A percentile compares a stretch with the other conserved stretches of the same genome.
phyloP scores from a whole-genome alignment of 805 yeast genomes.

The Osmozyma mogii region DNA sequence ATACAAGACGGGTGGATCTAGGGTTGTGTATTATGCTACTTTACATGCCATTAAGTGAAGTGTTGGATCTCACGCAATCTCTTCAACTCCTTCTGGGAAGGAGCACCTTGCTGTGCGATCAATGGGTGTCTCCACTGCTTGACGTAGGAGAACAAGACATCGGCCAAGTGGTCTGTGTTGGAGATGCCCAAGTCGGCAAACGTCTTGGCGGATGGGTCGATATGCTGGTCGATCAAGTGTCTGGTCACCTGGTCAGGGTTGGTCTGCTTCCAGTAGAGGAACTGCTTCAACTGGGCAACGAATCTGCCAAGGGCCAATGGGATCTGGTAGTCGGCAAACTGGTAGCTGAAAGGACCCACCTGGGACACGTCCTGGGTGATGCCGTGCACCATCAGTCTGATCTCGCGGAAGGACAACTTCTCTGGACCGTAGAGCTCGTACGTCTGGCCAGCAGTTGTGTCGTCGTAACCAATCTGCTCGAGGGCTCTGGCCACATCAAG shows the following conservation, averaged over 20 bases:
- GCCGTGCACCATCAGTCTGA: slow-evolving; percentile 64
- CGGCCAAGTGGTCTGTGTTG: slow-evolving; percentile 36
- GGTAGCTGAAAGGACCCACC: slow-evolving; percentile 37
- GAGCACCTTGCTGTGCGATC: slow-evolving; percentile 38
- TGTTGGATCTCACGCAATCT: slow-evolving; percentile 39
- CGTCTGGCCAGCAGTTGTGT: slow-evolving; percentile 67
- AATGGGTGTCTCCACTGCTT: slow-evolving; percentile 45
- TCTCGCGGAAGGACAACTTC: slow-evolving; percentile 49
- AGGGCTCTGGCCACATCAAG: slow-evolving; percentile 71
- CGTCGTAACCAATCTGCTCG: slow-evolving; percentile 74
- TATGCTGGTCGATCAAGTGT: slow-evolving; percentile 56
- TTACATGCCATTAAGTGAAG: slow-evolving; percentile 20
- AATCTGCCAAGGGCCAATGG: slow-evolving; percentile 41
- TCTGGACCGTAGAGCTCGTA: slow-evolving; percentile 74
- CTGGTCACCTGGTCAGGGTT: slow-evolving; percentile 73
- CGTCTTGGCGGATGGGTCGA: slow-evolving; percentile 53
- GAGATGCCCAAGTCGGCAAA: slow-evolving; percentile 64
- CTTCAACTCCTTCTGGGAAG: slow-evolving; percentile 31
- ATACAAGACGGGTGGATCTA: neutral
- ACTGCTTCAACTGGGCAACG: slow-evolving; percentile 37
- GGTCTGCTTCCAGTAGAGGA: slow-evolving; percentile 39
- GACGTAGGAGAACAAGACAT: slow-evolving; percentile 37
- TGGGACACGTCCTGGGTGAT: slow-evolving; percentile 44
- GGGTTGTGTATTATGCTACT: neutral
- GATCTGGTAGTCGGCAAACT: slow-evolving; percentile 32